Evolutionary conservation across 192 early-diverging fungal genomes (phyloP).

Genomic region (Pilaira anomala): DNA sequence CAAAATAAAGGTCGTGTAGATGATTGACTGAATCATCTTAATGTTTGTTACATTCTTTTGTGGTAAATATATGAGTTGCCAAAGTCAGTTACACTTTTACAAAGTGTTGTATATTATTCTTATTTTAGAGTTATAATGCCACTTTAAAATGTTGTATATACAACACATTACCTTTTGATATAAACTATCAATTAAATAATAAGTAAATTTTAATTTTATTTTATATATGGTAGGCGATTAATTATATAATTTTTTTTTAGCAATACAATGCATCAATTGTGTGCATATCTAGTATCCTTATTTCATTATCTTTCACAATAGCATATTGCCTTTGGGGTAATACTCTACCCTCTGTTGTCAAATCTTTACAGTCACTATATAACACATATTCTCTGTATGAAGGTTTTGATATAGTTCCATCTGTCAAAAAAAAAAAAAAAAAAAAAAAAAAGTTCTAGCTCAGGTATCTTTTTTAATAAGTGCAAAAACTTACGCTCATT

Average conservation of each 20-base stretch:
- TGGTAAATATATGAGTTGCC: too few species aligned
- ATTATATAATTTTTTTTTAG: constrained; percentile 16
- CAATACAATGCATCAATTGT: constrained; percentile 32
- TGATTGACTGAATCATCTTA: too few species aligned
- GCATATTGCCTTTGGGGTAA: constrained; percentile 46
- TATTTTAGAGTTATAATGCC: too few species aligned
- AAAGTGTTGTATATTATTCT: too few species aligned
- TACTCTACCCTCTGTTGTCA: constrained; percentile 4
- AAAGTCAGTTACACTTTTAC: too few species aligned
- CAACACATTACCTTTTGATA: too few species aligned
- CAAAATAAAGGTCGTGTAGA: too few species aligned
- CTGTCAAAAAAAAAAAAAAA: constrained; percentile 35
- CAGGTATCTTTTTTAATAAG: neutral
- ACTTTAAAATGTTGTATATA: too few species aligned
- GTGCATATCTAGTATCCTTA: constrained; percentile 43
- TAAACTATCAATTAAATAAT: too few species aligned
- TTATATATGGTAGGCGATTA: too few species aligned
- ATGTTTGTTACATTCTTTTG: too few species aligned
- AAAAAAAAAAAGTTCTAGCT: neutral
- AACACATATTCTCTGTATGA: constrained; percentile 55
- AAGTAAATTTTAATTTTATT: too few species aligned
- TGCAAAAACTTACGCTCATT: constrained; percentile 42
- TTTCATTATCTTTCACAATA: constrained; percentile 46
- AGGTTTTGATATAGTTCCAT: constrained; percentile 47
- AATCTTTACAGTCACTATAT: constrained; percentile 29